phyloP scores from a whole-genome alignment of 495 filamentous ascomycete species.

The Immersiella caudata region DNA sequence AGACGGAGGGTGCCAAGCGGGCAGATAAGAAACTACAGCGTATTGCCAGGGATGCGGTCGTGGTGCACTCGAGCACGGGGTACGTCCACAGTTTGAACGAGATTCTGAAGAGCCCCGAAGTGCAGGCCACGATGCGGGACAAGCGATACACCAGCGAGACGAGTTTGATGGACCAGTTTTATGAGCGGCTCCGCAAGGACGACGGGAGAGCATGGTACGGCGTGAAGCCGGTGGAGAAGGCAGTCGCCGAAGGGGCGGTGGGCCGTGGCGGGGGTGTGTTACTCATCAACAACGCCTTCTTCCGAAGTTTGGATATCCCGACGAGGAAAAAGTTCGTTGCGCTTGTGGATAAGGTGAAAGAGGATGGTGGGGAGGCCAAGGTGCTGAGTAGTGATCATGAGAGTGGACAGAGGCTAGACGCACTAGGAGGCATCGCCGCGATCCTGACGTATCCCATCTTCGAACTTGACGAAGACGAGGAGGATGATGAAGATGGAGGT shows the following conservation, averaged over 20 bases:
- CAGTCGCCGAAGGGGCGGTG: conserved; percentile 86
- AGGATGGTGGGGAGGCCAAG: conserved; percentile 83
- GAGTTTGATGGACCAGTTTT: conserved; percentile 82
- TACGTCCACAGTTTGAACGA: conserved; percentile 86
- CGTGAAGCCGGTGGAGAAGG: conserved; percentile 78
- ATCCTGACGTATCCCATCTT: conserved; percentile 86
- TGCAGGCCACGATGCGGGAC: conserved; percentile 73
- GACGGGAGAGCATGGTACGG: conserved; percentile 94
- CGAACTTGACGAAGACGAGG: conserved; percentile 67
- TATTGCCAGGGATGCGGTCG: conserved; percentile 65
- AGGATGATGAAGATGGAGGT: conserved; percentile 24
- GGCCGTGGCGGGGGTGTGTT: conserved; percentile 82
- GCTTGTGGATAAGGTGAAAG: conserved; percentile 89
- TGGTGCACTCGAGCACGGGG: conserved; percentile 82
- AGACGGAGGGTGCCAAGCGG: conserved; percentile 67
- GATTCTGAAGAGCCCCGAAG: conserved; percentile 76
- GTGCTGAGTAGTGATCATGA: conserved; percentile 91
- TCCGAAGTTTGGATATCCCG: conserved; percentile 79
- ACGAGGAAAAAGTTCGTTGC: conserved; percentile 80
- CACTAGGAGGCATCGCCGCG: conserved; percentile 83
- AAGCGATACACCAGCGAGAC: conserved; percentile 88
- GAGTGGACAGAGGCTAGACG: conserved; percentile 85
- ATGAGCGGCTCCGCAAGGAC: conserved; percentile 76
- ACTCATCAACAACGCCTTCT: conserved; percentile 82
- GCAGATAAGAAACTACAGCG: conserved; percentile 62